Evolutionary conservation across 1,284 basidiomycete genomes (phyloP).

Genomic region (Cystobasidium sp.): DNA sequence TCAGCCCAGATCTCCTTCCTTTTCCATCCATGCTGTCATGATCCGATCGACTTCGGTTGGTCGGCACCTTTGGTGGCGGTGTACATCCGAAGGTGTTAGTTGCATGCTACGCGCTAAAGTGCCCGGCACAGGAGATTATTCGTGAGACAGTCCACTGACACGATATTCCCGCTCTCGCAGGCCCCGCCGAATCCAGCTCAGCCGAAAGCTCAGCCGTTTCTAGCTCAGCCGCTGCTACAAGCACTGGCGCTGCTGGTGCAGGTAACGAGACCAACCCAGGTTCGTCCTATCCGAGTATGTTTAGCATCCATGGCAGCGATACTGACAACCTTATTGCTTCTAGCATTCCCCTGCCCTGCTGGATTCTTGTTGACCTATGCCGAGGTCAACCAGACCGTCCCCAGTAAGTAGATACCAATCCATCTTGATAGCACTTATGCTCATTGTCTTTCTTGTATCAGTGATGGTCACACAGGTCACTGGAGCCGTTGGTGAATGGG

Average conservation of each 20-base stretch:
- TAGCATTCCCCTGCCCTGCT: constrained; percentile 40
- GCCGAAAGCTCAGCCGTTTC: constrained; percentile 1
- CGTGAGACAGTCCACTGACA: neutral
- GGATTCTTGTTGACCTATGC: constrained; percentile 42
- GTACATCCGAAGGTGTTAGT: neutral
- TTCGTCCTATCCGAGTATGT: neutral
- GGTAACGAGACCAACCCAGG: constrained; percentile 26
- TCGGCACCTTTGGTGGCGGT: neutral
- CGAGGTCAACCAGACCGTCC: constrained; percentile 34
- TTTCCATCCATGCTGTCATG: constrained; percentile 1
- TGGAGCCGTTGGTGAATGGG: constrained; percentile 29
- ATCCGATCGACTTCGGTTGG: constrained; percentile 21
- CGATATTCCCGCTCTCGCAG: neutral
- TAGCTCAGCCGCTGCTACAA: constrained; percentile 14
- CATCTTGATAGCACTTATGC: neutral
- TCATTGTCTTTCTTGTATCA: neutral
- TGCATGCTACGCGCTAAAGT: too few species aligned
- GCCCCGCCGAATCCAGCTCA: constrained; percentile 6
- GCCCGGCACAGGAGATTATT: neutral
- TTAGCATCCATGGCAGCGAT: neutral
- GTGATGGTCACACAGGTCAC: constrained; percentile 41
- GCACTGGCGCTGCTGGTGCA: neutral
- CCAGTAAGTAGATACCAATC: neutral
- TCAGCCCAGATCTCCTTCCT: constrained; percentile 20
- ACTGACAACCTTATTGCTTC: neutral